Conservation (phyloP, 202 grass and related monocot genomes). For the Miscanthus sacchariflorus region DNA sequence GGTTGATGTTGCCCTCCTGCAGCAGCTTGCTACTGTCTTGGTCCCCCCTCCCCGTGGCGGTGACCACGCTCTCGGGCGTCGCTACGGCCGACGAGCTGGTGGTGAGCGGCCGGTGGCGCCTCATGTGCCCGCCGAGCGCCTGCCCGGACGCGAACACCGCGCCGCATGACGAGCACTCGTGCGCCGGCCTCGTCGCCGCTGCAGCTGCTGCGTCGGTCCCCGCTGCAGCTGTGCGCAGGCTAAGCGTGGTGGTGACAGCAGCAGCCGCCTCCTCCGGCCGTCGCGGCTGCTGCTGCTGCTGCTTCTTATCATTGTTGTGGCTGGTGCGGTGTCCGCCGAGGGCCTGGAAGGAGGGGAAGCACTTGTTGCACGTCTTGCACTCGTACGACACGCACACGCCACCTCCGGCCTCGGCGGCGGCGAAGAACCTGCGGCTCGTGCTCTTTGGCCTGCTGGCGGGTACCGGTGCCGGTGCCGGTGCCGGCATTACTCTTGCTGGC, state of each 20-base stretch:
- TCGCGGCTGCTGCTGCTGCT: neutral
- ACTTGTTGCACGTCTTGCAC: constrained; percentile 75
- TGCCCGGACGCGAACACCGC: constrained; percentile 81
- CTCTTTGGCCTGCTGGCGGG: neutral
- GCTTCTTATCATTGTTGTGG: constrained; percentile 57
- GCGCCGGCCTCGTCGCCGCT: constrained; percentile 48
- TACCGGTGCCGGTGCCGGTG: neutral
- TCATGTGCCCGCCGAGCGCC: constrained; percentile 89
- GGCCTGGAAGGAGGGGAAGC: constrained; percentile 79
- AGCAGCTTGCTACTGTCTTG: too few relatives aligned
- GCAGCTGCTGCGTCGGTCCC: too few relatives aligned
- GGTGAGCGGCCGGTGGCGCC: constrained; percentile 70
- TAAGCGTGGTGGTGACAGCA: constrained; percentile 38
- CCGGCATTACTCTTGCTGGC: neutral
- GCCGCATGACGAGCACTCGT: constrained; percentile 85
- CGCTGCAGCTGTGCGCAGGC: constrained; percentile 10
- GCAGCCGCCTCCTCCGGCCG: neutral
- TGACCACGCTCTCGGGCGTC: constrained; percentile 19
- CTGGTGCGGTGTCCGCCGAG: constrained; percentile 83
- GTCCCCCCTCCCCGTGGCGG: neutral
- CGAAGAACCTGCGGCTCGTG: constrained; percentile 23
- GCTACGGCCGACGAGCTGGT: neutral
- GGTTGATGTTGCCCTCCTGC: constrained; percentile 24
- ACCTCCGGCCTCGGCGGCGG: neutral
- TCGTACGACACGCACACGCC: constrained; percentile 57